Base-by-base conservation (phyloP, 1,284 basidiomycete species). In the Naganishia liquefaciens region DNA sequence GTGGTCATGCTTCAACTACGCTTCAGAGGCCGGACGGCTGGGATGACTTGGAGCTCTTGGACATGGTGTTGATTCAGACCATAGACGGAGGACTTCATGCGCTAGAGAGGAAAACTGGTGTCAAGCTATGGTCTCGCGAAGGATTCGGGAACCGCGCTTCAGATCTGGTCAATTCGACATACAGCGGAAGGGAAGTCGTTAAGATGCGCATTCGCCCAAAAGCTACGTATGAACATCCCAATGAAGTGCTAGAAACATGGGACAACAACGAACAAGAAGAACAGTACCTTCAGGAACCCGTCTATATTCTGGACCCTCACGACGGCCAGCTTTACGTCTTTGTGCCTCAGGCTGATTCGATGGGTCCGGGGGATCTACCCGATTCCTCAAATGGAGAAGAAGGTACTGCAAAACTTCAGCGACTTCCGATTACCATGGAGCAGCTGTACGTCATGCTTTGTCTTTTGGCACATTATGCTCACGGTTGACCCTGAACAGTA, bases 11-110 rank as follows among this genome's bases (percentile, higher is more conserved):
- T 27, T 40, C 44, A 25, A 21, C 42, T 30, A 37, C 54, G 10
- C 44, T 42, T 11, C 39, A 37, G 9, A 39, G 60, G 17, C 63
- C 63, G 23, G 47, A 52, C 28, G 63, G 63, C 17, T 65, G 57
- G 50, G 63, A 65, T 10, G 76, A 78, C 28, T 72, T 78, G 54
- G 78, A 79, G 62, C 69, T 79, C 19, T 72, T 78, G 5, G 75
- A 76, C 10, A 76, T 75, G 62, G 77, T 78, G 13, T 70, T 79
- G 37, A 69, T 79, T 11, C 75, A 76, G 25, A 79, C 75, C 3
- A 74, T 79, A 25, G 78, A 79, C 65, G 78, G 78, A 25, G 75
- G 73, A 1, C 70, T 79, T 6, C 78, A 79, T 68, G 78, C 77
- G 5, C 69, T 79, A 19, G 78, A 78, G 54, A 65, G 77, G 28